Base-by-base conservation (phyloP, 345 rosid species). In the Eucalyptus decipiens region DNA sequence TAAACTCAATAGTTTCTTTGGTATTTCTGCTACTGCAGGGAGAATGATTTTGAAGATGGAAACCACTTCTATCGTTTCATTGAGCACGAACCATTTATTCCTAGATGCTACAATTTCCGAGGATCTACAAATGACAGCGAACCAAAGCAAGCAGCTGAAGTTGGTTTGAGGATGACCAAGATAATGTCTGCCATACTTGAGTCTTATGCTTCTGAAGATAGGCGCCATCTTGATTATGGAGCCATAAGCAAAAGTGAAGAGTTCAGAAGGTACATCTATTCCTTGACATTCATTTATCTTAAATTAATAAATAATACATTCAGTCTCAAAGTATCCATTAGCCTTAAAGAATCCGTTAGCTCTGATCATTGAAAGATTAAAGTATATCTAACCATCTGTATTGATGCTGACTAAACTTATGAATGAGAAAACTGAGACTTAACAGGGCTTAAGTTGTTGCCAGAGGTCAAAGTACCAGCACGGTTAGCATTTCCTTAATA, bases 1-100 rank as follows among this genome's bases (percentile, higher is more conserved):
- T 32, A 52, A 34, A 89, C 60, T 69, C 30, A 69, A 24, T 65
- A 81, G 17, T 83, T 80, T 50, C n/a, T 28, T 86, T 58, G 65
- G 37, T 15, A 32, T 60, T 51, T 45, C 52, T 86, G 50, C 58
- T 37, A 28, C 85, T 69, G 88, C 30, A 98, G 99, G 90, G 97
- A 93, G 89, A 97, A 95, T 88, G 97, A 94, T 10, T 98, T 98
- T 89, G 99, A 95, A 92, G 96, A 94, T 91, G 99, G 99, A 67
- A 95, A 95, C 76, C 95, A 95, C 88, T 95, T 91, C 87, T 97
- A 97, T 87, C 97, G 98, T 85, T 95, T 97, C 90, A 94, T 98
- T 2, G 99, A 98, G 93, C 98, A 98, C 47, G 97, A 95, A 85
- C 95, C 99, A 10, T 94, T 87, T 92, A 93, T 95, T 86, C 91